Percentiles rank a stretch among this genome's conserved stretches.
These are phyloP conservation scores for Ambrosia artemisiifolia DNA, from an alignment of 129 eudicot species.

Conservation along the genomic window DNA sequence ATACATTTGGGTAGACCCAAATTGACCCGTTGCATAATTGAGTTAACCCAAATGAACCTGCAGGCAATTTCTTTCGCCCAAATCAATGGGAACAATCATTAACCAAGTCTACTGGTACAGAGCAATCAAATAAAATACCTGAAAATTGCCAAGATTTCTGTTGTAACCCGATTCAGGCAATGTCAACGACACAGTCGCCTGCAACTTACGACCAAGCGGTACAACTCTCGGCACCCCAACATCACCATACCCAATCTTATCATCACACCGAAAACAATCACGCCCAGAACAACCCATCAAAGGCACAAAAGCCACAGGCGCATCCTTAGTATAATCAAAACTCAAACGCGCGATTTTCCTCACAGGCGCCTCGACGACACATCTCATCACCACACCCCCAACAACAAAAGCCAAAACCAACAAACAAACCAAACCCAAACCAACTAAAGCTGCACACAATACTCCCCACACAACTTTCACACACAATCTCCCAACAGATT, in stretches of 20 bases:
- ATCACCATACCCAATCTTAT: constrained; percentile 1
- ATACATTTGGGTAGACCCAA: no score
- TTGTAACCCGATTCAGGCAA: constrained; percentile 76
- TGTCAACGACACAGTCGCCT: constrained; percentile 47
- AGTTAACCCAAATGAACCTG: no score
- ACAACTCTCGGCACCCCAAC: constrained; percentile 27
- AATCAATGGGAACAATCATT: no score
- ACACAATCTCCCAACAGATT: constrained; percentile 31
- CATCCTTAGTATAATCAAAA: constrained; percentile 60
- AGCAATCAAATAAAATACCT: constrained; percentile 34
- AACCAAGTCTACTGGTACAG: no score
- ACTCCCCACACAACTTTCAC: constrained; percentile 41
- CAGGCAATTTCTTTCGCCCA: no score
- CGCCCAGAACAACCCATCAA: constrained; percentile 25
- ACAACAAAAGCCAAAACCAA: constrained; percentile 37
- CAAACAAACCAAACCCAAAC: constrained; percentile 43
- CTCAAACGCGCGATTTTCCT: constrained; percentile 31
- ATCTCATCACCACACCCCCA: constrained; percentile 36
- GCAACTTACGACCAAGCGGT: constrained; percentile 47
- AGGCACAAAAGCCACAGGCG: constrained; percentile 60
- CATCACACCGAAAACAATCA: constrained; percentile 10
- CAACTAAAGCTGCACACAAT: constrained; percentile 42
- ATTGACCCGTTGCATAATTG: no score
- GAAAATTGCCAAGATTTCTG: constrained; percentile 69
- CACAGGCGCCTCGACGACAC: constrained; percentile 41